Evolutionary conservation across 176 grass and related monocot species (phyloP), one percentile per base, ranked within the genome.

Genomic region (Triticum dicoccoides): DNA sequence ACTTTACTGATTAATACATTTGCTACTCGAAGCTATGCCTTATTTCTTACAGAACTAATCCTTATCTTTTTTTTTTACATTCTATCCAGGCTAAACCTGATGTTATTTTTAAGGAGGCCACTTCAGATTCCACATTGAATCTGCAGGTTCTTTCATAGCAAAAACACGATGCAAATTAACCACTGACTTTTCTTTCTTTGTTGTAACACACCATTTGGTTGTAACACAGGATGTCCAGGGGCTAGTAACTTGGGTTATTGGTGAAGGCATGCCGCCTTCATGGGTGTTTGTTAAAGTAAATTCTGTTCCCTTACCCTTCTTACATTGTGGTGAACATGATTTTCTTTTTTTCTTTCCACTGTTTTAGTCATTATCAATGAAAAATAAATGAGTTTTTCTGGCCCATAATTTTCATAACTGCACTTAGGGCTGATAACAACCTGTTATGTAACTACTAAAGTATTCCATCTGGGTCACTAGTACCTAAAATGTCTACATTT

Each of bases 231-330:
- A 98, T 78, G 56, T 98, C 86, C 91, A 96, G 85, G 97, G 92
- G 58, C 77, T 98, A 42, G 71, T 96, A 38, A 92, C 90, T 61
- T 98, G 94, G 97, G 94, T 94, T 83, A 80, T 96, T 81, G 97
- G 97, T 73, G 94, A 98, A 32, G 94, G 97, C 62, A 69, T 89
- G 73, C 75, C 87, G 27, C 97, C 97, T 87, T 91, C 94, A 80
- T 98, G 97, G 97, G 90, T 93, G 52, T 98, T 98, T 86, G 61
- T 98, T 72, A 98, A 95, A 90, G 96, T 98, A 95, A 65, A 84
- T 65, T 20, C 5, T 79, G 5, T 61, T 65, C 25, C 70, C 14
- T 44, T 73, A 49, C 54, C 44, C 54, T 84, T 54, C 37, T 49
- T 79, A 83, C 18, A 49, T 41, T 49, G 15, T 58, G 20, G 8